phyloP scores from a whole-genome alignment of 768 basidiomycete genomes.

The Cystobasidium tubakii region DNA sequence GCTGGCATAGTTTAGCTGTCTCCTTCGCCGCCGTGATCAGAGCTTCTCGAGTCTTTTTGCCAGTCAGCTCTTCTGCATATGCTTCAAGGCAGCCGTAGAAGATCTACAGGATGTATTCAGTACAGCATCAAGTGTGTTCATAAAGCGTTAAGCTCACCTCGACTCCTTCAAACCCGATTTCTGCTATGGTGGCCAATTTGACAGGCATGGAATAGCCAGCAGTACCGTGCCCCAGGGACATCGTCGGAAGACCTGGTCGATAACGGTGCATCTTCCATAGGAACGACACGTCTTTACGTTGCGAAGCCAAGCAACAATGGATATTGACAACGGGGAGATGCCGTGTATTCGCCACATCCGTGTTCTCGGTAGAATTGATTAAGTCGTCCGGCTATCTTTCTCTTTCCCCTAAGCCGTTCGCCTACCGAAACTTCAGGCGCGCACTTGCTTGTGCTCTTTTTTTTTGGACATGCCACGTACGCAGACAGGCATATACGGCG shows the following conservation, averaged over 20 bases:
- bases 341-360: background rate
- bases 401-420: background rate
- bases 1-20: conserved; percentile 9
- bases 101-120: background rate
- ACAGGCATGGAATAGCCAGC: conserved; percentile 30
- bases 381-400: background rate
- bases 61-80: background rate
- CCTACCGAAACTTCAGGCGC: background rate
- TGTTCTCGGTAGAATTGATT: background rate
- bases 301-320: background rate
- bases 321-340: no score
- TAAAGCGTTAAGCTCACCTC: conserved; percentile 10
- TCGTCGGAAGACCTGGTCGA: conserved; percentile 33
- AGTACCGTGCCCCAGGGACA: conserved; percentile 34
- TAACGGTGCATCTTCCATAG: background rate
- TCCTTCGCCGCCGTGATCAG: conserved; percentile 19
- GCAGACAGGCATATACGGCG: conserved; percentile 14
- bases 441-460: background rate
- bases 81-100: conserved; percentile 38
- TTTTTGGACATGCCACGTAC: conserved; percentile 8
- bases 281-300: background rate
- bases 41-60: background rate
- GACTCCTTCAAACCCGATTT: conserved; percentile 33
- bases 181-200: conserved; percentile 25
- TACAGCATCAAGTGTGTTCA: background rate